Conservation (phyloP, 108 stramenopile genomes). For the Phaeodactylum tricornutum region DNA sequence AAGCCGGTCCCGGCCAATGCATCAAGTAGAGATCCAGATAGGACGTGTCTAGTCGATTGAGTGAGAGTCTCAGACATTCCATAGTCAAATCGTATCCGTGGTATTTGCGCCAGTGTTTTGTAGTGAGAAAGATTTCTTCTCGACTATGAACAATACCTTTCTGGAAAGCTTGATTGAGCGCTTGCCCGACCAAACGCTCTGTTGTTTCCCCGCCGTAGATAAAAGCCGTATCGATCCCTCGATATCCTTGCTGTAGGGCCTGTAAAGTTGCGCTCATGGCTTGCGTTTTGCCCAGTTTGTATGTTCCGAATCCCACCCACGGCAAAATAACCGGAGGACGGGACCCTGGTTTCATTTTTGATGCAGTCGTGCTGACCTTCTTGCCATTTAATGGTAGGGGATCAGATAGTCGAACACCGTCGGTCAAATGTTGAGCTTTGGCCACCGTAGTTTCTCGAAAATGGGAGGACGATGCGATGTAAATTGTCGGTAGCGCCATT, state of each 20-base stretch:
- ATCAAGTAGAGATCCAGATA: conserved; percentile 63
- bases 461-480: neutral
- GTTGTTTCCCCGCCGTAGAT: conserved; percentile 71
- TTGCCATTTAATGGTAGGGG: too few relatives aligned
- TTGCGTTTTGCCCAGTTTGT: conserved; percentile 41
- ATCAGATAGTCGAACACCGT: neutral
- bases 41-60: conserved; percentile 42
- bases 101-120: conserved; percentile 78
- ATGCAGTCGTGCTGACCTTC: too few relatives aligned
- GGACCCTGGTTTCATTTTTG: too few relatives aligned
- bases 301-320: conserved; percentile 68
- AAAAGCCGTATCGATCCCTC: conserved; percentile 70
- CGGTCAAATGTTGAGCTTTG: neutral
- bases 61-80: conserved; percentile 48
- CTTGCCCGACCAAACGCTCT: conserved; percentile 53
- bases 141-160: conserved; percentile 20
- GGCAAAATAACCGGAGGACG: conserved; percentile 31
- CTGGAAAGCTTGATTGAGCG: conserved; percentile 39
- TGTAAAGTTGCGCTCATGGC: conserved; percentile 27
- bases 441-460: neutral
- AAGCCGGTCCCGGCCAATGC: conserved; percentile 70
- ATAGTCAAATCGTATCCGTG: conserved; percentile 57
- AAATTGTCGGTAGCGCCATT: too few relatives aligned
- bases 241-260: conserved; percentile 47
- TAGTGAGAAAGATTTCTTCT: conserved; percentile 51